phyloP scores from a whole-genome alignment of 1,139 yeast genomes.

The Kodamaea suecica region DNA sequence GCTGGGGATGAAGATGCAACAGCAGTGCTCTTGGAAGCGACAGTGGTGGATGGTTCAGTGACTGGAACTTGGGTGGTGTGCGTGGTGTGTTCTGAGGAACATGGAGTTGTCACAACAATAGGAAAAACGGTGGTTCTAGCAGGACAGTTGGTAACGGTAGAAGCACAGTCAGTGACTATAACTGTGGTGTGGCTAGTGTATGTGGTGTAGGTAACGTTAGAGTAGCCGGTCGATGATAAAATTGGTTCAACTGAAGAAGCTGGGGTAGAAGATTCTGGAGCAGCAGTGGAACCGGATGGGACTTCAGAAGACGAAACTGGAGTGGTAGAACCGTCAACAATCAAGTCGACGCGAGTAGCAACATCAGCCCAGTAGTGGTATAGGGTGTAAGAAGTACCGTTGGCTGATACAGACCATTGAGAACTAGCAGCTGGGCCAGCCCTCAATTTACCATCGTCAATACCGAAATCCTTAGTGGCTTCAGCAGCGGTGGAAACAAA shows the following conservation, averaged over 20 bases:
- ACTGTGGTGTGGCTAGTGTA: constrained; percentile 11
- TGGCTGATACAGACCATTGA: constrained; percentile 10
- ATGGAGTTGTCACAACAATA: constrained; percentile 8
- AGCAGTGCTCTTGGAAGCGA: not conserved
- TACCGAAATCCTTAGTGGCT: constrained; percentile 30
- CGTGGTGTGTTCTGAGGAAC: constrained; percentile 4
- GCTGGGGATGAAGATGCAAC: not conserved
- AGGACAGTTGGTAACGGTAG: constrained; percentile 17
- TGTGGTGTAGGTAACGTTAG: constrained; percentile 8
- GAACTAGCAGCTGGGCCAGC: constrained; percentile 11
- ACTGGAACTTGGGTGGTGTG: not conserved
- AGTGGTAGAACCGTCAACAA: constrained; percentile 7
- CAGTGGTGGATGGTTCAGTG: not conserved
- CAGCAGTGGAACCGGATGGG: constrained; percentile 7
- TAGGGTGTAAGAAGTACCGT: constrained; percentile 12
- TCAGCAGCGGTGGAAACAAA: constrained; percentile 13
- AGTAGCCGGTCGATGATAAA: not conserved
- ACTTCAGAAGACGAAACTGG: constrained; percentile 10
- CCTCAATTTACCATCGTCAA: constrained; percentile 26
- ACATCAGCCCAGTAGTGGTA: constrained; percentile 5
- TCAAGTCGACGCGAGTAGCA: constrained; percentile 6
- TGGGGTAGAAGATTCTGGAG: constrained; percentile 7
- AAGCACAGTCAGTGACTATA: constrained; percentile 16
- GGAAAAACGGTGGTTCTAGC: constrained; percentile 10
- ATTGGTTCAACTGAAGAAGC: constrained; percentile 8